These are phyloP conservation scores for Ophiocordyceps camponoti-floridani DNA, from an alignment of 2,329 filamentous ascomycete species.

Conservation along the genomic window DNA sequence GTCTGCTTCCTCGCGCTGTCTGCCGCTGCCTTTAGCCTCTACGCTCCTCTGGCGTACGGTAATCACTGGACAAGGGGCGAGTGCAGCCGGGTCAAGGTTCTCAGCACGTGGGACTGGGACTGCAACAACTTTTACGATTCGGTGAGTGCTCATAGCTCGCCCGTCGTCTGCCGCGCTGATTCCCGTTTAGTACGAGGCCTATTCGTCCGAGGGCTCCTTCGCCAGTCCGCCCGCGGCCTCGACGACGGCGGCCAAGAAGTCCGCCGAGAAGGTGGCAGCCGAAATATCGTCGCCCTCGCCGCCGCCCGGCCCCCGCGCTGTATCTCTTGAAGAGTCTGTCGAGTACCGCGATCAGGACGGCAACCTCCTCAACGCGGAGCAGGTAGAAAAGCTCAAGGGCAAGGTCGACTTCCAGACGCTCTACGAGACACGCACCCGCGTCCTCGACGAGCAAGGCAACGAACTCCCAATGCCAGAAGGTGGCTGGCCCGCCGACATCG, in stretches of 20 bases:
- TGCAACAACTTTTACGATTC: constrained; percentile 82
- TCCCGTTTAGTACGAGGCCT: constrained; percentile 27
- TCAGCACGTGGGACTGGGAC: constrained; percentile 90
- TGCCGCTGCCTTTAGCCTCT: constrained; percentile 64
- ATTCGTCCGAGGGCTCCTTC: constrained; percentile 8
- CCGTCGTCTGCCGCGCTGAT: not conserved
- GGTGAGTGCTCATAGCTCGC: constrained; percentile 39
- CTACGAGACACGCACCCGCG: constrained; percentile 82
- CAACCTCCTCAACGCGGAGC: constrained; percentile 67
- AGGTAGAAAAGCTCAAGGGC: constrained; percentile 70
- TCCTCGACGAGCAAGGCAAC: constrained; percentile 66
- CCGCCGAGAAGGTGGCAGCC: not conserved
- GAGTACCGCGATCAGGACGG: constrained; percentile 74
- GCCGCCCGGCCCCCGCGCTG: constrained; percentile 27
- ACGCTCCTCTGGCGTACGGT: constrained; percentile 78
- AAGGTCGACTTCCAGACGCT: constrained; percentile 92
- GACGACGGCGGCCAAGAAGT: constrained; percentile 9
- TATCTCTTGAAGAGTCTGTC: constrained; percentile 57
- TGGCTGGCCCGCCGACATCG: constrained; percentile 17
- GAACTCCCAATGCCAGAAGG: constrained; percentile 39
- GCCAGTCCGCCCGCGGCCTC: constrained; percentile 12
- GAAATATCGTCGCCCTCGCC: constrained; percentile 31
- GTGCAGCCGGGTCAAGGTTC: constrained; percentile 74
- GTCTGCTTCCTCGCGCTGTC: constrained; percentile 57
- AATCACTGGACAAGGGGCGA: constrained; percentile 84